Base-by-base conservation (phyloP, 1,139 yeast species). In the Pichia kudriavzevii region DNA sequence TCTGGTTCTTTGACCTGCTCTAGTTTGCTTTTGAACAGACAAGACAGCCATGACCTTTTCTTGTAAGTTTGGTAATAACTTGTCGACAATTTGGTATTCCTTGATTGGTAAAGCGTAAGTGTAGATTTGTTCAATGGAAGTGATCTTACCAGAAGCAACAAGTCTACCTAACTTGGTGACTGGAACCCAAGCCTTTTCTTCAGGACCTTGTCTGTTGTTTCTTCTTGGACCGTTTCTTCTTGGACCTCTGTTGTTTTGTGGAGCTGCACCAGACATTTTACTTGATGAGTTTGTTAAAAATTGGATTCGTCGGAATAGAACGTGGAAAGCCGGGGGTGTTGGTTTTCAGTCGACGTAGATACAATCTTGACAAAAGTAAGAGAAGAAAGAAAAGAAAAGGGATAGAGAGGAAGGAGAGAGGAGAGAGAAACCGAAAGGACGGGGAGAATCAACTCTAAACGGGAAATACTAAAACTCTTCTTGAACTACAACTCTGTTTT, bases 1-100 rank as follows among this genome's bases (percentile, higher is more conserved):
- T 79, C 99, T 87, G 73, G 98, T 91, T 80, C 99, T 91, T 80
- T 91, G 99, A 87, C 99, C 99, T 62, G 99, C 99, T 75, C 95
- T 81, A 79, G 99, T 91, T 76, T 91, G 99, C 81, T 91, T 91
- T 76, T 91, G 99, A 59, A 91, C 98, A 56, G 99, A 94, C 79
- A 93, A 82, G 75, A 91, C 91, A 85, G 87, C 87, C 98, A 91
- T 91, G 64, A 93, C 97, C 73, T 91, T 95, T 67, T 91, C 99
- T 74, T 82, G 80, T 66, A 91, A 81, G 63, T 75, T 81, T 65
- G 98, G 98, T 64, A 91, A 79, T 70, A 91, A 78, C 65, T 79
- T 80, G 75, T 91, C 99, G 62, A 91, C 82, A 78, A 91, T 83
- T 77, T 91, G 97, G 84, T 69, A 87, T 77, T 91, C 99, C 88